Evolutionary conservation across 345 rosid species (phyloP).

Genomic region (Citrus australasica): DNA sequence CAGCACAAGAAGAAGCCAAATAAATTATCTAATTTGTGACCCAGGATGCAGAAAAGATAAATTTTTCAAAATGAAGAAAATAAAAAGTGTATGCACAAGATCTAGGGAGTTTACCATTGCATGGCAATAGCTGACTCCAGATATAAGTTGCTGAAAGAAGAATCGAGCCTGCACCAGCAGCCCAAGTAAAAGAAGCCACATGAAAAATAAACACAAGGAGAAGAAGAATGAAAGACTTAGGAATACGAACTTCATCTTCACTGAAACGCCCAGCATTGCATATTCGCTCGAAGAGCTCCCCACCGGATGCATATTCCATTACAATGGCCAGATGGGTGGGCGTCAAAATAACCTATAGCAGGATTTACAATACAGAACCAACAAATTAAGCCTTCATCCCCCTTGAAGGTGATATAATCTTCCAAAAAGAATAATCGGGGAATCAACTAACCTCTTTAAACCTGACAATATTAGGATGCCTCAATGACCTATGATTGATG

Average conservation of each 20-base stretch:
- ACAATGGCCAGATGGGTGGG: constrained; percentile 95
- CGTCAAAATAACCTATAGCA: constrained; percentile 66
- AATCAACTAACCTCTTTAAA: constrained; percentile 71
- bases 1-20: constrained; percentile 14
- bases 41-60: constrained; percentile 1
- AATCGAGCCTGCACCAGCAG: constrained; percentile 69
- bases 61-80: not conserved
- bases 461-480: constrained; percentile 96
- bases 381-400: constrained; percentile 1
- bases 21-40: not conserved
- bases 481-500: constrained; percentile 84
- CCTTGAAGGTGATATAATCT: not conserved
- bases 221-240: not conserved
- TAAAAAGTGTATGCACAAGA: not conserved
- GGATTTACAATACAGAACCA: not conserved
- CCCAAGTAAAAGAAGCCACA: not conserved
- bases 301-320: constrained; percentile 97
- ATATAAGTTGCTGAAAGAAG: constrained; percentile 96
- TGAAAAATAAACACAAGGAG: not conserved
- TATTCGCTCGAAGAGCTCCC: constrained; percentile 87
- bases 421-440: not conserved
- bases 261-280: constrained; percentile 83
- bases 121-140: constrained; percentile 93
- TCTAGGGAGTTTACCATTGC: constrained; percentile 58
- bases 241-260: constrained; percentile 74